Conservation (phyloP, 176 grass and related monocot genomes). For the Thalia dealbata region DNA sequence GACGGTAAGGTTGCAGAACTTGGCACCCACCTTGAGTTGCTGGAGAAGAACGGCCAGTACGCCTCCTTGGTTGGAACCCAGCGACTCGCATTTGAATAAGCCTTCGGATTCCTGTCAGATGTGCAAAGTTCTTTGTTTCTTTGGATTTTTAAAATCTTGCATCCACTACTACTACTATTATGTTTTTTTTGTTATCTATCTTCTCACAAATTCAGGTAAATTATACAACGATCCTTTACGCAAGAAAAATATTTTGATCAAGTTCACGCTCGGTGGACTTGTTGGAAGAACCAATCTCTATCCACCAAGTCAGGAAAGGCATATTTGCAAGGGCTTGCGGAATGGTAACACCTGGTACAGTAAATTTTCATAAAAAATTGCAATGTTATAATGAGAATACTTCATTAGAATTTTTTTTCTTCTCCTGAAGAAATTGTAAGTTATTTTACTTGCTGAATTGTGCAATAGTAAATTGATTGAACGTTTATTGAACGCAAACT, state of each 20-base stretch:
- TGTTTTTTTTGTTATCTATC: too few relatives aligned
- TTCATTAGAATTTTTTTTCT: too few relatives aligned
- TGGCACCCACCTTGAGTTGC: slow-evolving; percentile 58
- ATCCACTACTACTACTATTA: too few relatives aligned
- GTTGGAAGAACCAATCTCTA: neutral
- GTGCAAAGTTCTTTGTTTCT: neutral
- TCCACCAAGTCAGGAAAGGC: neutral
- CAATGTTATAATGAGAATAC: too few relatives aligned
- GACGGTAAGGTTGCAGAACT: slow-evolving; percentile 59
- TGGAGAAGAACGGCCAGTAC: slow-evolving; percentile 63
- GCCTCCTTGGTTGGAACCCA: slow-evolving; percentile 70
- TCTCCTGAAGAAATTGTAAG: neutral
- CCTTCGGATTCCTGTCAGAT: neutral
- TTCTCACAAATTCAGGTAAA: too few relatives aligned
- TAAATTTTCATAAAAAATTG: too few relatives aligned
- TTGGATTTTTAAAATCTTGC: too few relatives aligned
- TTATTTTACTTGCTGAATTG: neutral
- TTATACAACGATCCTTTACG: neutral
- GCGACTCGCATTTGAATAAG: slow-evolving; percentile 75
- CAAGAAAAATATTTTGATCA: neutral
- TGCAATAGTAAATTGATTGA: neutral
- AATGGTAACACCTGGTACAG: too few relatives aligned
- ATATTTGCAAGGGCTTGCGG: neutral
- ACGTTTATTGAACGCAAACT: neutral
- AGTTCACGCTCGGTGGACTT: neutral